Evolutionary conservation across 257 asterid species (phyloP), one percentile per base, ranked within the genome.

Genomic region (Oldenlandia corymbosa): DNA sequence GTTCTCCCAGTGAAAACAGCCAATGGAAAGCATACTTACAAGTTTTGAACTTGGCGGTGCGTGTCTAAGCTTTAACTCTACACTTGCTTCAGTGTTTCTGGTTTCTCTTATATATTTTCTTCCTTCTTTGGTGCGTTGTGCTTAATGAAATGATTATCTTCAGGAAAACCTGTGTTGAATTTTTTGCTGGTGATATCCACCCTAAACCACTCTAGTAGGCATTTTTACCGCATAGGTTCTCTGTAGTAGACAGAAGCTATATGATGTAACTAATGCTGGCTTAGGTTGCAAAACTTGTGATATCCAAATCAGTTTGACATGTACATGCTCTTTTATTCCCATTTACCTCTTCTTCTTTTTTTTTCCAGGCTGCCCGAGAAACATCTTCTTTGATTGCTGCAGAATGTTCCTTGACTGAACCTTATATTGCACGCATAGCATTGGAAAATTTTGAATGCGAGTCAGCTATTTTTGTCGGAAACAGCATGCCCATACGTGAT

Each of bases 401-500:
- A 9, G 99, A 93, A 52, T 53, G 76, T 61, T 76, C 95, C 45
- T 51, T 93, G 71, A 87, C 97, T 21, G 99, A 93, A 65, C 99
- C 99, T 58, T 90, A 80, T 61, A 93, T 88, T 62, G 95, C 99
- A 52, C 83, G 84, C 59, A 76, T 76, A 61, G 66, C 66, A 48
- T 30, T 47, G 61, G 96, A 87, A 78, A 69, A 80, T 26, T 73
- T 90, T 70, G 81, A 69, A 36, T 78, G 84, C 68, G 94, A 87
- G 54, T 87, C 97, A 64, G 90, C 99, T 68, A 58, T 93, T 63
- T 93, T 93, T 79, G 67, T 82, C 21, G 99, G 99, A 62, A 93
- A 93, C 86, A 93, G 99, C 94, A 93, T 93, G 99, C 85, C 99
- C 10, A 72, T 93, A 64, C 97, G 97, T 61, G 99, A 93, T 71